These are phyloP conservation scores for Hymenochaete sp. DNA, from an alignment of 1,284 basidiomycete genomes.

Conservation along the genomic window DNA sequence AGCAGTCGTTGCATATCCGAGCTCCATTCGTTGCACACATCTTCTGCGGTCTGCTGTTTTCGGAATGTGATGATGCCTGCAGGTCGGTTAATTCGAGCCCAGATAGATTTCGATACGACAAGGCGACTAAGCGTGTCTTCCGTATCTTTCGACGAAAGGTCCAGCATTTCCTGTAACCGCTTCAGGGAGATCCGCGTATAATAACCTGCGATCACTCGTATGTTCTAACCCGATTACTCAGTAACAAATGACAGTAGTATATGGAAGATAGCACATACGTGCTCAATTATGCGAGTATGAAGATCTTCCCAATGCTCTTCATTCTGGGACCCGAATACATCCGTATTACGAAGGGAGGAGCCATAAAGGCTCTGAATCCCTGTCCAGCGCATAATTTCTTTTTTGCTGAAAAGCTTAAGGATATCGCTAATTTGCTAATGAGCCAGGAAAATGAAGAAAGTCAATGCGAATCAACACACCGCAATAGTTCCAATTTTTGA, in stretches of 20 bases:
- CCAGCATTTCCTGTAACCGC: conserved; percentile 81
- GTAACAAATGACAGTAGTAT: conserved; percentile 12
- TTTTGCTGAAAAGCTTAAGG: conserved; percentile 93
- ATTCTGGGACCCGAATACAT: conserved; percentile 63
- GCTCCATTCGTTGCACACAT: conserved; percentile 95
- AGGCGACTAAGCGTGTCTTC: conserved; percentile 85
- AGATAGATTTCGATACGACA: conserved; percentile 86
- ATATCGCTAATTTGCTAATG: conserved; percentile 58
- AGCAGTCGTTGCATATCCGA: conserved; percentile 88
- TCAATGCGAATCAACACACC: conserved; percentile 44
- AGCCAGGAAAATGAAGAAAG: conserved; percentile 12
- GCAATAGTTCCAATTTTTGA: conserved; percentile 75
- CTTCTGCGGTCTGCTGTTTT: conserved; percentile 69
- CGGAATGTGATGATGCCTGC: conserved; percentile 85
- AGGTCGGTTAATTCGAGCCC: conserved; percentile 91
- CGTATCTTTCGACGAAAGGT: conserved; percentile 74
- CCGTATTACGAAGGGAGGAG: conserved; percentile 68
- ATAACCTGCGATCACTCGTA: conserved; percentile 90
- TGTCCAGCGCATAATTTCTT: conserved; percentile 97
- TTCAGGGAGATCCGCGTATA: conserved; percentile 88
- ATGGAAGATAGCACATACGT: conserved; percentile 49
- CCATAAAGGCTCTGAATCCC: conserved; percentile 92
- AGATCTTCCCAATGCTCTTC: conserved; percentile 91
- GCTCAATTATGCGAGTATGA: conserved; percentile 94
- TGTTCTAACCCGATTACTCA: conserved; percentile 54